phyloP scores from a whole-genome alignment of 2,329 filamentous ascomycete species.

The Pseudocercospora fuligena region DNA sequence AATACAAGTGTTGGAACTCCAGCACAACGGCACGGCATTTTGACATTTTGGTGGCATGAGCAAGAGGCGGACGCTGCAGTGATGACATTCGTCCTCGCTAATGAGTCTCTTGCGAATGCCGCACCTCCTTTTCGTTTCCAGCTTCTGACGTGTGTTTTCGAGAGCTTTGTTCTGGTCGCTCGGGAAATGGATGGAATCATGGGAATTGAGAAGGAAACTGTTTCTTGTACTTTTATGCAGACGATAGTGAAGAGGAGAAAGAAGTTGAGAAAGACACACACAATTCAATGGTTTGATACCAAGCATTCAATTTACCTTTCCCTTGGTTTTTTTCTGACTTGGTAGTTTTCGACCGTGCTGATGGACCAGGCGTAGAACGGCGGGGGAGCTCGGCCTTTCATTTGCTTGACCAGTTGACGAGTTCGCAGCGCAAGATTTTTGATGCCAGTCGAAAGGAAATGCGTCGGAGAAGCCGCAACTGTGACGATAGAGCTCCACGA shows the following conservation, averaged over 20 bases:
- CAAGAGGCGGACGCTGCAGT: neutral
- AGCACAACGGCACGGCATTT: constrained; percentile 2
- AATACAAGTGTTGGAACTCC: neutral
- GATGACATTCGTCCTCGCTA: neutral
- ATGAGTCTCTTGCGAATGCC: constrained; percentile 3
- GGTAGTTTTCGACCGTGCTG: too few species aligned
- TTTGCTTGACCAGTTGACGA: too few species aligned
- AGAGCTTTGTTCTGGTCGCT: neutral
- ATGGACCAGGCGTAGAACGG: too few species aligned
- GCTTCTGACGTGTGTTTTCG: constrained; percentile 2
- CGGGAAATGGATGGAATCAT: neutral
- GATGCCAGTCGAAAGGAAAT: too few species aligned
- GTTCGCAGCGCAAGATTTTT: too few species aligned
- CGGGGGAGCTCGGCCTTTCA: too few species aligned
- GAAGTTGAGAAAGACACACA: neutral
- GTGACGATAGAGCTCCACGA: too few species aligned
- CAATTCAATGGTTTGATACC: constrained; percentile 4
- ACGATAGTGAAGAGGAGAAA: neutral
- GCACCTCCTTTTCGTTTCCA: neutral
- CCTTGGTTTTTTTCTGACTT: neutral
- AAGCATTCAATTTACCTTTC: neutral
- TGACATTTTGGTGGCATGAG: constrained; percentile 9
- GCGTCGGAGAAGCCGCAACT: too few species aligned
- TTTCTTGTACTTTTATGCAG: constrained; percentile 6
- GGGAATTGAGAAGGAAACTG: neutral